Evolutionary conservation across 2,329 filamentous ascomycete species (phyloP).

Genomic region (Rhynchosporium graminicola): DNA sequence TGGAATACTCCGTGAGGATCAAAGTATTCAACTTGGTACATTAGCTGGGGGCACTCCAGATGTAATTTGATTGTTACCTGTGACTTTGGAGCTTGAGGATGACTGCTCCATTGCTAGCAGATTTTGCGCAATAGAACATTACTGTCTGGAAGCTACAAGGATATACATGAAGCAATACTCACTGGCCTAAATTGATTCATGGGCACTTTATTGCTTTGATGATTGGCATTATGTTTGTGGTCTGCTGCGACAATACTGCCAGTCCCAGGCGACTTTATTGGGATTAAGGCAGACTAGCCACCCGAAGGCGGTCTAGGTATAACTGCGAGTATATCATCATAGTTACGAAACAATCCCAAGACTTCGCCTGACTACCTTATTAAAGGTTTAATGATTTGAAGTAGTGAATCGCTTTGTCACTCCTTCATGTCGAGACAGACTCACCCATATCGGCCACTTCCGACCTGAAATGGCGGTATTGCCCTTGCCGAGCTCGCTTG

Average conservation of each 20-base stretch:
- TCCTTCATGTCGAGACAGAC: too few relatives aligned
- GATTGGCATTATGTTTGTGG: neutral
- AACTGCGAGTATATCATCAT: too few relatives aligned
- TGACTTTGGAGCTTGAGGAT: conserved; percentile 75
- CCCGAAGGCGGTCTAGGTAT: neutral
- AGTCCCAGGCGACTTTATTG: neutral
- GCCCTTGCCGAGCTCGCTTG: too few relatives aligned
- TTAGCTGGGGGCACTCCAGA: conserved; percentile 21
- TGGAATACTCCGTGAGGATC: conserved; percentile 90
- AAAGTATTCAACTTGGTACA: conserved; percentile 80
- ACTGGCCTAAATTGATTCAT: neutral
- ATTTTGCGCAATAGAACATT: conserved; percentile 2
- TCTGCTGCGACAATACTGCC: conserved; percentile 2
- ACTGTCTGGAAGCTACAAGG: neutral
- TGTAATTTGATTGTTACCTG: conserved; percentile 51
- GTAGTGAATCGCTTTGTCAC: too few relatives aligned
- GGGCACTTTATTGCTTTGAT: neutral
- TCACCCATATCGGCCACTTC: too few relatives aligned
- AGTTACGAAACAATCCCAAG: too few relatives aligned
- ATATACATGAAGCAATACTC: neutral
- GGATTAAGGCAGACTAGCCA: neutral
- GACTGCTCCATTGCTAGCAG: conserved; percentile 58
- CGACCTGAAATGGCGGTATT: too few relatives aligned
- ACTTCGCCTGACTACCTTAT: too few relatives aligned
- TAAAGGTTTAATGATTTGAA: too few relatives aligned